These are phyloP conservation scores for Elongisporangium senticosum DNA, from an alignment of 352 stramenopile species.

Conservation along the genomic window DNA sequence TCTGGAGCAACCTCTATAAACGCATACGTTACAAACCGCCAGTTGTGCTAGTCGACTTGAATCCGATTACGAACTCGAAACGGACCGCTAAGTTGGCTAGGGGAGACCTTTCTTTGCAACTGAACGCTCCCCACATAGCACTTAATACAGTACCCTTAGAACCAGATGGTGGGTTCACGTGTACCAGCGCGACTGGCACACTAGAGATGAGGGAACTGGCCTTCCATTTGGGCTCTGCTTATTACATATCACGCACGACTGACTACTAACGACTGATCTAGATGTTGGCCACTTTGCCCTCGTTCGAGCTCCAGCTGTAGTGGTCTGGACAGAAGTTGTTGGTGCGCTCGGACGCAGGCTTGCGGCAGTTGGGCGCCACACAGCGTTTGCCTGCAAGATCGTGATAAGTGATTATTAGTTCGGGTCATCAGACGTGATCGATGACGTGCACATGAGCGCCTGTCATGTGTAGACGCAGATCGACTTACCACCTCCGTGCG, in stretches of 20 bases:
- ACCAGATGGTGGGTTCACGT: not conserved
- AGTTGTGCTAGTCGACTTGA: not conserved
- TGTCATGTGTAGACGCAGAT: not conserved
- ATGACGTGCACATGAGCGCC: not conserved
- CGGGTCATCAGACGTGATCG: not conserved
- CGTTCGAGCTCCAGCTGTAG: conserved; percentile 19
- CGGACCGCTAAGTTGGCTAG: not conserved
- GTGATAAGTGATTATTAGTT: not conserved
- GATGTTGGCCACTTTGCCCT: not conserved
- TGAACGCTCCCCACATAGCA: not conserved
- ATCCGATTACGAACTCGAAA: not conserved
- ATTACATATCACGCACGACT: not conserved
- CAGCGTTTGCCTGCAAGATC: conserved; percentile 32
- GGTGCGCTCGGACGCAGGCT: conserved; percentile 41
- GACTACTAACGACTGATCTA: not conserved
- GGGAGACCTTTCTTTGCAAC: not conserved
- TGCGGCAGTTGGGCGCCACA: conserved; percentile 29
- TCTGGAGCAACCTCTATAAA: not conserved
- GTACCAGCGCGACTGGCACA: not conserved
- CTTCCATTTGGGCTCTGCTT: not conserved
- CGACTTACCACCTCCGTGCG: not conserved
- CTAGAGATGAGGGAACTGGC: not conserved
- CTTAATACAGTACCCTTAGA: not conserved
- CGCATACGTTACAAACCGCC: not conserved
- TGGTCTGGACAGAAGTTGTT: conserved; percentile 45